Evolutionary conservation across 441 rosid genomes (phyloP).

Genomic region (Brassica balearica): DNA sequence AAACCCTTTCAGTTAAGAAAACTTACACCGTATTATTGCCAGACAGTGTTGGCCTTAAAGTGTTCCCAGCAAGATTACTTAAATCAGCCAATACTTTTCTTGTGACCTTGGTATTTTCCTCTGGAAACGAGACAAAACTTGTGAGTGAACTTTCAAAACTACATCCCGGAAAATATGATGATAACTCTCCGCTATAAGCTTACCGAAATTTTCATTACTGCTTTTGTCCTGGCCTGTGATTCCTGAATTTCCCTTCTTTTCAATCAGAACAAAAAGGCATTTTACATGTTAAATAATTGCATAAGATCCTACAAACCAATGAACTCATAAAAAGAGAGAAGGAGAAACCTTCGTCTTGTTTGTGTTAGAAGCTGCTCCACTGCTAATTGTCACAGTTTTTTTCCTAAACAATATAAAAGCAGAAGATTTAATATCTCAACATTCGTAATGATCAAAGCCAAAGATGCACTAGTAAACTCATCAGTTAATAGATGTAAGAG

Average conservation of each 20-base stretch:
- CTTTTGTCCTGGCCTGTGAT: constrained; percentile 48
- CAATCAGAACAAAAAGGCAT: constrained; percentile 27
- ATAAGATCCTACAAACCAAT: constrained; percentile 13
- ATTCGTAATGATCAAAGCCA: background rate
- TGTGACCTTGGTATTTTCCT: constrained; percentile 44
- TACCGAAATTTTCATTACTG: constrained; percentile 55
- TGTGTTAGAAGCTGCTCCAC: constrained; percentile 42
- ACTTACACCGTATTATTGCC: constrained; percentile 66
- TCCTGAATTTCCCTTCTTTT: constrained; percentile 50
- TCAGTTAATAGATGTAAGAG: background rate
- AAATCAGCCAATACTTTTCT: constrained; percentile 86
- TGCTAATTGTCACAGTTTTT: constrained; percentile 45
- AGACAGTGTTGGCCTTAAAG: constrained; percentile 46
- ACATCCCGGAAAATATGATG: background rate
- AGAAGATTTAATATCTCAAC: constrained; percentile 7
- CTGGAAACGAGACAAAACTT: constrained; percentile 36
- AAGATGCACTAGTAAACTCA: constrained; percentile 8
- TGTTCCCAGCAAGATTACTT: constrained; percentile 57
- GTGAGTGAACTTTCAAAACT: constrained; percentile 16
- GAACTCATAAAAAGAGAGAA: constrained; percentile 4
- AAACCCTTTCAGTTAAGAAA: constrained; percentile 18
- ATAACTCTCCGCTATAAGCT: constrained; percentile 27
- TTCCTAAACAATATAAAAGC: constrained; percentile 47
- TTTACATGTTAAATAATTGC: constrained; percentile 16
- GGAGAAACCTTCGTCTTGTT: constrained; percentile 57